phyloP scores from a whole-genome alignment of 2,329 filamentous ascomycete species.

The Neoascochyta sp. region DNA sequence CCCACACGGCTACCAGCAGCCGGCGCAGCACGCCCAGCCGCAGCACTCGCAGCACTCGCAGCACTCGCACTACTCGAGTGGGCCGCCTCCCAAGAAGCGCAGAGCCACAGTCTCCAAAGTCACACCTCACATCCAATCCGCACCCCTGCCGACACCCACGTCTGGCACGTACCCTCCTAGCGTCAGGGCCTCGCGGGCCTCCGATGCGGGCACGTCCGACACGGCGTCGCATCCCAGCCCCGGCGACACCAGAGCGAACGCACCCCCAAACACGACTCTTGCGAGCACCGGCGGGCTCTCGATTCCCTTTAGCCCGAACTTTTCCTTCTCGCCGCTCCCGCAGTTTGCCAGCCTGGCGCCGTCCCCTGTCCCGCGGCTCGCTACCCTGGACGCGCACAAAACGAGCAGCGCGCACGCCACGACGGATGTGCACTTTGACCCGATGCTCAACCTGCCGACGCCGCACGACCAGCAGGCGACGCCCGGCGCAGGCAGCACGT shows the following conservation, averaged over 20 bases:
- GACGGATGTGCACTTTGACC: slow-evolving; percentile 26
- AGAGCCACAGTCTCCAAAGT: slow-evolving; percentile 21
- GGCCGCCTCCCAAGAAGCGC: slow-evolving; percentile 35
- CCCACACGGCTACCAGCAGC: slow-evolving; percentile 25
- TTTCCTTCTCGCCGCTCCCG: slow-evolving; percentile 36
- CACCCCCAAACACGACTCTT: slow-evolving; percentile 14
- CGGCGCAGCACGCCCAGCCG: slow-evolving; percentile 11
- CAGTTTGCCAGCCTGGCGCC: slow-evolving; percentile 33
- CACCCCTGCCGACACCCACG: slow-evolving; percentile 30
- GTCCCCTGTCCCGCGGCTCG: slow-evolving; percentile 25
- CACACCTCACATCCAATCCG: slow-evolving; percentile 18
- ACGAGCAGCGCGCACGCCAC: slow-evolving; percentile 17
- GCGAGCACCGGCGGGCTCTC: slow-evolving; percentile 13
- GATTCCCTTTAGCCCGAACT: slow-evolving; percentile 43
- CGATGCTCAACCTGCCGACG: slow-evolving; percentile 42
- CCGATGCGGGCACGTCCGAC: slow-evolving; percentile 22
- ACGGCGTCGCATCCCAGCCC: slow-evolving; percentile 21
- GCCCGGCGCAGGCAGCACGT: slow-evolving; percentile 43
- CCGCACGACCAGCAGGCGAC: slow-evolving; percentile 45
- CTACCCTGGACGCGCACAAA: slow-evolving; percentile 7
- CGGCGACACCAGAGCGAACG: slow-evolving; percentile 16
- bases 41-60: too few relatives aligned
- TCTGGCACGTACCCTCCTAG: slow-evolving; percentile 26
- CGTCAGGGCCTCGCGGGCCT: slow-evolving; percentile 15
- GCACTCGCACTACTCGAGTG: slow-evolving; percentile 26